Evolutionary conservation across 768 basidiomycete genomes (phyloP).

Genomic region (Podaxis sp.): DNA sequence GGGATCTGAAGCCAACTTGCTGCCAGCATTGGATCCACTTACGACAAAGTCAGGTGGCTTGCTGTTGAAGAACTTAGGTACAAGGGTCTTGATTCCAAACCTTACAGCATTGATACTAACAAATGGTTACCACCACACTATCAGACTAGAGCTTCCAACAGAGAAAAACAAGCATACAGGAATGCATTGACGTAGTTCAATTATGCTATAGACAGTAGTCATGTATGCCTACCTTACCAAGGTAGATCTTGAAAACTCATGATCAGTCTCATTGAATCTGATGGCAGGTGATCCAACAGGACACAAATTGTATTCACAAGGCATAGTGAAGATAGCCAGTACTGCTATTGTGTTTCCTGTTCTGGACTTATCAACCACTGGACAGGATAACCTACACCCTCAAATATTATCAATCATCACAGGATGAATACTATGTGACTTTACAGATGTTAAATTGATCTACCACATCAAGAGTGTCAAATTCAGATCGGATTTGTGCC

Average conservation of each 20-base stretch:
- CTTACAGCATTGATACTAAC: conserved; percentile 25
- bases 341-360: conserved; percentile 37
- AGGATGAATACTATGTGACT: not conserved
- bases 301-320: conserved; percentile 46
- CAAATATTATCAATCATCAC: not conserved
- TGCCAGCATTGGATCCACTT: conserved; percentile 31
- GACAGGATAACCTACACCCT: conserved; percentile 36
- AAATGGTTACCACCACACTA: not conserved
- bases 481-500: conserved; percentile 40
- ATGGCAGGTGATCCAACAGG: conserved; percentile 37
- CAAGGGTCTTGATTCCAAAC: conserved; percentile 34
- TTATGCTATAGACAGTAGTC: conserved; percentile 16
- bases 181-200: conserved; percentile 35
- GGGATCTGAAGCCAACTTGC: conserved; percentile 11
- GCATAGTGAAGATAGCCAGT: conserved; percentile 25
- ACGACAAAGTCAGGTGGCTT: conserved; percentile 32
- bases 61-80: conserved; percentile 28
- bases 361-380: conserved; percentile 42
- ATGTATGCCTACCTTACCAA: too few relatives aligned
- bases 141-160: not conserved
- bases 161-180: conserved; percentile 20
- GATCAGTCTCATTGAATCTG: conserved; percentile 35
- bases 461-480: conserved; percentile 30
- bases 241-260: too few relatives aligned
- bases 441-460: conserved; percentile 31